Base-by-base conservation (phyloP, 2,329 filamentous ascomycete genomes). In the Paracamarosporium sp. region DNA sequence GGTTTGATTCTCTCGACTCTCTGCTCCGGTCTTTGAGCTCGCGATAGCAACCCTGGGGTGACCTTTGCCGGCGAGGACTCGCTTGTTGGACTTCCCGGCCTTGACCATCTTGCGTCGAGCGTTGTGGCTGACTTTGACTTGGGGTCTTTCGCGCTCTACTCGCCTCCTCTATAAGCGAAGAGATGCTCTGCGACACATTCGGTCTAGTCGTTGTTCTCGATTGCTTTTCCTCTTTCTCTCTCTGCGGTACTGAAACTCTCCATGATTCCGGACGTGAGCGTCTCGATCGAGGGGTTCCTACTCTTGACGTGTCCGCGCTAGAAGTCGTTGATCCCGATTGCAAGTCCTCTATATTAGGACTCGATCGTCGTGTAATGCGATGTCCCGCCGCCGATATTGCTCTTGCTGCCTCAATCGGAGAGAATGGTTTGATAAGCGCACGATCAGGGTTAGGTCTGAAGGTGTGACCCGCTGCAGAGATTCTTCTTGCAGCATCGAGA, bases 51-150 rank as follows among this genome's bases (percentile, higher is more conserved):
- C 8, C 36, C 35, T 35, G 46, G 45, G 45, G 51, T 46, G 54
- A 45, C n/a, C 20, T 40, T 58, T 53, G 38, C 28, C 25, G 47
- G 41, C 8, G 57, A 43, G 28, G 28, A 7, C 13, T 35, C 44
- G 9, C 33, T 45, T 22, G 24, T 31, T 17, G 50, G 13, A 13
- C 15, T 40, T 45, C 40, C 40, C 3, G 38, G 15, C 36, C 40
- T 20, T 22, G 38, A 35, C 15, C 43, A 53, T 46, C 31, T 31
- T 57, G 28, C 48, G 20, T 51, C 52, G 30, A 52, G 47, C 24
- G 60, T 53, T 33, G 41, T 46, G 60, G 60, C 22, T 46, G 55
- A 28, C 58, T 55, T 51, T 50, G 25, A 22, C 45, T 43, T 17
- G 25, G 20, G 22, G 50, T 17, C 30, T 52, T 38, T 56, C 44